These are phyloP conservation scores for Fusarium sp. DNA, from an alignment of 2,329 filamentous ascomycete species.

Conservation along the genomic window DNA sequence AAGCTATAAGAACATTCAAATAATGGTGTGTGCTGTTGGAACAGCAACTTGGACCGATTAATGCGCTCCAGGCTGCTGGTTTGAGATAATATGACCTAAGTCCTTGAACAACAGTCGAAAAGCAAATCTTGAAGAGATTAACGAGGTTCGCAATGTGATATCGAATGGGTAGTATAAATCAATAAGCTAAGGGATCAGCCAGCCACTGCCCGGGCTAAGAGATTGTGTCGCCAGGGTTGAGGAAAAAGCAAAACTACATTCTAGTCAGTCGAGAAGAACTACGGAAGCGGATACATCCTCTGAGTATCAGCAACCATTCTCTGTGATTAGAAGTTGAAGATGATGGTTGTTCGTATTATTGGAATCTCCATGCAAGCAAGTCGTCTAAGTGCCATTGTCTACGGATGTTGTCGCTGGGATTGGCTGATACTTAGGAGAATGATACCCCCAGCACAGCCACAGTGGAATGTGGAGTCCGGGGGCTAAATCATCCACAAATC, in stretches of 20 bases:
- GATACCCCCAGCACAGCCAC: conserved; percentile 17
- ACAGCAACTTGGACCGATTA: background rate
- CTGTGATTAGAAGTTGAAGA: background rate
- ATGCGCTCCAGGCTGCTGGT: background rate
- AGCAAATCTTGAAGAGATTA: conserved; percentile 13
- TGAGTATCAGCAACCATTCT: background rate
- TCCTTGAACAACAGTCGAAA: background rate
- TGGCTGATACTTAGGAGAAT: conserved; percentile 1
- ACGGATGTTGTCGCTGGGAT: conserved; percentile 5
- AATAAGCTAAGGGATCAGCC: conserved; percentile 35
- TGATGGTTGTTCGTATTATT: background rate
- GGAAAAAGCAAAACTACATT: conserved; percentile 4
- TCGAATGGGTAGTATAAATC: conserved; percentile 34
- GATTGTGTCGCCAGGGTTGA: conserved; percentile 13
- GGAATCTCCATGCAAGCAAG: background rate
- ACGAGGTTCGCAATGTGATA: conserved; percentile 4
- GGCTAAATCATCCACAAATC: background rate
- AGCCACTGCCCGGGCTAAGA: conserved; percentile 19
- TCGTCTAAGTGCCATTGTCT: conserved; percentile 7
- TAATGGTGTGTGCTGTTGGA: background rate
- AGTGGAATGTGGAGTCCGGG: background rate
- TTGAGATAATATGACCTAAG: background rate
- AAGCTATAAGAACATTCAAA: background rate
- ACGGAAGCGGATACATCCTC: too few species aligned
- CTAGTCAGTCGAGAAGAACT: background rate